Base-by-base conservation (phyloP, 1,284 basidiomycete genomes). In the Leccinum cinnamomeum region DNA sequence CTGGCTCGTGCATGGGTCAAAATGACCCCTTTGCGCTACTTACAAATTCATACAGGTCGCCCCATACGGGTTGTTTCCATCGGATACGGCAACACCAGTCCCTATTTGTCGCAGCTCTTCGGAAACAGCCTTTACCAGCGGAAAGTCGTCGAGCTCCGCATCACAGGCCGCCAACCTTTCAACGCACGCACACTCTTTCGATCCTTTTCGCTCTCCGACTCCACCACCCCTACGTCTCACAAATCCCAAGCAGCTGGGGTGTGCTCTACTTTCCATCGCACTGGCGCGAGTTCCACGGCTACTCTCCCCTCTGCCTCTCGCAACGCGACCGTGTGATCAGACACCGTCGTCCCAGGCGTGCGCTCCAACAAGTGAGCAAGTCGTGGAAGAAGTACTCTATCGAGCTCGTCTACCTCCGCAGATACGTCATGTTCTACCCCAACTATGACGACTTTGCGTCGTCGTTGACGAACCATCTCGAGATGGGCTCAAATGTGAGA, bases 311-410 rank as follows among this genome's bases (percentile, higher is more conserved):
- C 30, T 85, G 92, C n/a, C 82, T 92, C 25, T 82, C 84, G 6
- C 80, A 84, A 61, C 60, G 71, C 39, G 71, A 73, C 55, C 67
- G 84, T 59, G 72, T 79, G 10, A 76, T 86, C 58, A 72, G 77
- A 76, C 35, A 64, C 77, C 39, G 78, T 94, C 64, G 90, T 93
- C 23, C 89, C 89, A 0, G 77, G 83, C 23, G 84, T 92, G 25
- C 86, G 91, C 41, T 93, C 91, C 23, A 94, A 91, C 77, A 77
- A 79, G 37, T 94, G 92, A 81, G 82, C 16, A 82, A 82, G 57
- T 92, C 90, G 7, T 94, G 92, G 92, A 94, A 94, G 74, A 88
- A 87, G 65, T 94, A 89, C 75, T 91, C 93, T 73, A 94, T 93
- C 74, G 92, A 94, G 74, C 80, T 94, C 59, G 86, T 85, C 41